Evolutionary conservation across 768 basidiomycete species (phyloP).

Genomic region (Macrolepiota fuliginosa): DNA sequence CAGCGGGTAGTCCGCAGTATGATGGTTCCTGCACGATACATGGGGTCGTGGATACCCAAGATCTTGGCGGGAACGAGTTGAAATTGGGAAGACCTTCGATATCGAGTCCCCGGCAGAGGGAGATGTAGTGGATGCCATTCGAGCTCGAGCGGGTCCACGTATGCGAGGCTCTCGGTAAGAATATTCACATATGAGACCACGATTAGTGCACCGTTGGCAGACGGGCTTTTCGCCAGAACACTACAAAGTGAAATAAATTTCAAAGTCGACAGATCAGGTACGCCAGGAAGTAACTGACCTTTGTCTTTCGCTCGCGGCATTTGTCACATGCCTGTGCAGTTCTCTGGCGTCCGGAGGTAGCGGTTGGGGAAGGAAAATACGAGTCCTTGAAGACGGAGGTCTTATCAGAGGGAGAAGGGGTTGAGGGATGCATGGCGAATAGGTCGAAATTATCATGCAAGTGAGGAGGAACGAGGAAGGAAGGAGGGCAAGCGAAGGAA

Average conservation of each 20-base stretch:
- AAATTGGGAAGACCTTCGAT: background rate
- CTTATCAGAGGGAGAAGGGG: background rate
- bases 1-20: background rate
- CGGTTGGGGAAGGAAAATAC: conserved; percentile 17
- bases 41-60: background rate
- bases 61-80: background rate
- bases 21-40: background rate
- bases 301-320: conserved; percentile 57
- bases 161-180: conserved; percentile 35
- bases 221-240: conserved; percentile 58
- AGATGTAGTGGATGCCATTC: conserved; percentile 12
- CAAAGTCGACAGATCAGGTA: background rate
- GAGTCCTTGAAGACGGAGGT: background rate
- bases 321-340: conserved; percentile 56
- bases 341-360: conserved; percentile 46
- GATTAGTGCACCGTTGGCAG: conserved; percentile 46
- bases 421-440: background rate
- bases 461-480: background rate
- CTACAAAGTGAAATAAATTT: conserved; percentile 24
- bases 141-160: conserved; percentile 28
- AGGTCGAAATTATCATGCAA: background rate
- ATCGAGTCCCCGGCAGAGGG: background rate
- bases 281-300: conserved; percentile 31
- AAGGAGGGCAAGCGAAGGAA: background rate
- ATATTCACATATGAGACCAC: conserved; percentile 53